phyloP scores from a whole-genome alignment of 257 asterid species.

The Solanum sparsipilum region DNA sequence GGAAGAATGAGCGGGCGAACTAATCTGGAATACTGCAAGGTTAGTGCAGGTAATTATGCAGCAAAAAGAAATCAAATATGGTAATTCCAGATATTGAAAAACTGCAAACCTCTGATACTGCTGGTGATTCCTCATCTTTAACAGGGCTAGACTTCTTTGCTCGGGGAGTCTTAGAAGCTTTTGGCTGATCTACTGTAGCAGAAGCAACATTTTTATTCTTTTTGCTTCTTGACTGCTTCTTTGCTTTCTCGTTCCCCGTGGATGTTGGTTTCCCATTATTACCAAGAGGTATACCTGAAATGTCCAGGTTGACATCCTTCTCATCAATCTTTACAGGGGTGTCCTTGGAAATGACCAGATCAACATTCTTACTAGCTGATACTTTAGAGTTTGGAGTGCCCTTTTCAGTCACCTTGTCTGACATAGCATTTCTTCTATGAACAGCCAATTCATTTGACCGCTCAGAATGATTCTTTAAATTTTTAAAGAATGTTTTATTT shows the following conservation, averaged over 20 bases:
- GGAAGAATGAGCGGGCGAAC: constrained; percentile 10
- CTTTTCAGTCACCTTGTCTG: constrained; percentile 17
- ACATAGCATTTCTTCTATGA: constrained; percentile 25
- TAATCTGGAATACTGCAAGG: constrained; percentile 29
- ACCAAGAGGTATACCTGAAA: constrained; percentile 4
- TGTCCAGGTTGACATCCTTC: constrained; percentile 9
- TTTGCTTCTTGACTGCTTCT: constrained; percentile 40
- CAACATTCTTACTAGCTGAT: constrained; percentile 16
- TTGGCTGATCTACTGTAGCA: constrained; percentile 20
- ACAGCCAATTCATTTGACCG: constrained; percentile 21
- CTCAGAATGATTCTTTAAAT: constrained; percentile 17
- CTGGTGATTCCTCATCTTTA: constrained; percentile 22
- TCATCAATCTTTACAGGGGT: constrained; percentile 10
- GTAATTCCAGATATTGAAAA: constrained; percentile 6
- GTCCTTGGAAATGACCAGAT: constrained; percentile 17
- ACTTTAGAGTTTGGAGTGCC: constrained; percentile 16
- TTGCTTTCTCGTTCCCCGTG: constrained; percentile 25
- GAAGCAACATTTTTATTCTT: constrained; percentile 21
- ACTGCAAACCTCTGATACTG: constrained; percentile 35
- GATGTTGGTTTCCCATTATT: constrained; percentile 11
- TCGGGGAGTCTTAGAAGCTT: constrained; percentile 18
- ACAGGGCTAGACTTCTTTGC: constrained; percentile 21
- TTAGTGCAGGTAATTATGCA: constrained; percentile 15
- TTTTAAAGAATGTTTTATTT: constrained; percentile 16
- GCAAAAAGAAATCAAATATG: constrained; percentile 1